These are phyloP conservation scores for Fragaria ananassa DNA, from an alignment of 306 rosid genomes.

Conservation along the genomic window DNA sequence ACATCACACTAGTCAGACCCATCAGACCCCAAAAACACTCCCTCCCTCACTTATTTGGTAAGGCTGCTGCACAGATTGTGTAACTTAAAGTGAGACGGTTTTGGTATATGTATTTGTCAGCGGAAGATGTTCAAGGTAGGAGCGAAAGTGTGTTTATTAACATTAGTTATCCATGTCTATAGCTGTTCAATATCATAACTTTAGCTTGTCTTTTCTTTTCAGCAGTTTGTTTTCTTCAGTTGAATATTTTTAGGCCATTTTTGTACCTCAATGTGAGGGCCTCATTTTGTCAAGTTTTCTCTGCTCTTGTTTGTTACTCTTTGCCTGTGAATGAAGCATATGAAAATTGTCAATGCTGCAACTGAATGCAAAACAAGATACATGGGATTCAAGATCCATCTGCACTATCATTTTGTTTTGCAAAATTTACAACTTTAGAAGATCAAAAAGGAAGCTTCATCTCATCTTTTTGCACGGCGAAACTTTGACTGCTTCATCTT, in stretches of 20 bases:
- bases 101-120: neutral
- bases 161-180: neutral
- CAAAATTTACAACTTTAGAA: constrained; percentile 8
- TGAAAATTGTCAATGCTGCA: neutral
- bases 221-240: no score
- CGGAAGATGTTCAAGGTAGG: neutral
- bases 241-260: neutral
- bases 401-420: neutral
- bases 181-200: neutral
- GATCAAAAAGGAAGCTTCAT: constrained; percentile 25
- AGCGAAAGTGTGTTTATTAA: neutral
- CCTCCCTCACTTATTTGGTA: neutral
- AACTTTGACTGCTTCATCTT: constrained; percentile 44
- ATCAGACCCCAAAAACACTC: neutral
- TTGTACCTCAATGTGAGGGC: neutral
- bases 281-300: neutral
- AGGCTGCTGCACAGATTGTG: neutral
- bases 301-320: neutral
- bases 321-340: neutral
- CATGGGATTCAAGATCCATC: neutral
- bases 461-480: constrained; percentile 51
- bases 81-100: neutral
- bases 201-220: neutral
- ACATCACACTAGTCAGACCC: neutral
- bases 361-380: neutral